Evolutionary conservation across 805 yeast genomes (phyloP), one percentile per base, ranked within the genome.

Genomic region (Cephaloascus fragrans): DNA sequence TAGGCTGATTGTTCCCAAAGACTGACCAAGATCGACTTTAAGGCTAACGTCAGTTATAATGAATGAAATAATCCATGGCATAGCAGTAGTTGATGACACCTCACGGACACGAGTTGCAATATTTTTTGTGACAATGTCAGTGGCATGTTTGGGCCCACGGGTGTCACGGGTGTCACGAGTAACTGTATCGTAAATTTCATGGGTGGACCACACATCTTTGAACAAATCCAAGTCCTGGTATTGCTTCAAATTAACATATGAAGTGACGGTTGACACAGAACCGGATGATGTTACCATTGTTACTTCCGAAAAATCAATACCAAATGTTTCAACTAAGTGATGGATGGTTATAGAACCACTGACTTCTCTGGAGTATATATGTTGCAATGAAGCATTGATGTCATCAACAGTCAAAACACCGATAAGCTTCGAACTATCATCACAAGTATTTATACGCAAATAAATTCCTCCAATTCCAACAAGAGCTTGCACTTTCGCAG

Each of bases 401-500:
- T 75, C 67, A n/a, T 69, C 66, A 15, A 87, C 44, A 14, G 69
- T 65, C 2, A 78, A 53, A 0, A 77, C 53, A 3, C 73, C 55
- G 2, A 72, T 56, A 9, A 77, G 41, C 2, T 51, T 45, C 3
- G 62, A 48, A 3, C 70, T 64, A 20, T 65, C 64, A 3, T 67
- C 46, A 35, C 74, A 71, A 1, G 85, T 65, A 33, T 73, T 72
- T 6, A 82, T 45, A 37, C 75, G 74, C 28, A 86, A 47, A 18
- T 69, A 73, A n/a, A 86, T 72, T 0, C 82, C 80, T 17, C 78
- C 82, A 18, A 81, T 71, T 5, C 87, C 83, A 14, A 87, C 80
- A 28, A 83, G 75, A 0, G 97, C 94, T 31, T 87, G 88, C 2
- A 93, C 93, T 52, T 85, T 87, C 0, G 97, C 97, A 15, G 80